Percentiles rank a stretch among this genome's conserved stretches.
phyloP scores from a whole-genome alignment of 441 rosid species.

The Gossypium laxum region DNA sequence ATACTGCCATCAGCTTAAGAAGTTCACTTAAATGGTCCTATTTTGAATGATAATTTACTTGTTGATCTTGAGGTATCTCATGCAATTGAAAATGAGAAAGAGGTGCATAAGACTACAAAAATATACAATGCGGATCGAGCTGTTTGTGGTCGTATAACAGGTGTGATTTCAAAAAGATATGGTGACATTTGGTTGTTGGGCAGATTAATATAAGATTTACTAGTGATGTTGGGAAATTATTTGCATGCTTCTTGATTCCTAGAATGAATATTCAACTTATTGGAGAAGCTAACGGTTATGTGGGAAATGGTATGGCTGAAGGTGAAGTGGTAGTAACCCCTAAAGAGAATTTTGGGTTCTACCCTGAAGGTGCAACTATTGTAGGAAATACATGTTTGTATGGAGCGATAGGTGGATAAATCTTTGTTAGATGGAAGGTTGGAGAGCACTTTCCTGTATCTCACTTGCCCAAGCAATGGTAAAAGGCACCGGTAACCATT shows the following conservation, averaged over 20 bases:
- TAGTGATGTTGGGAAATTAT: conserved; percentile 97
- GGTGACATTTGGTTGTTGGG: conserved; percentile 92
- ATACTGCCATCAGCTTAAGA: conserved; percentile 72
- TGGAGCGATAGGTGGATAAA: conserved; percentile 91
- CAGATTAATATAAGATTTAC: conserved; percentile 72
- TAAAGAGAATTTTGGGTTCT: conserved; percentile 57
- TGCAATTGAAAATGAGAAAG: conserved; percentile 77
- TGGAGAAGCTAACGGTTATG: conserved; percentile 93
- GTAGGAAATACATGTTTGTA: conserved; percentile 94
- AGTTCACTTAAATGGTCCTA: conserved; percentile 77
- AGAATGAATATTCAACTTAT: conserved; percentile 82
- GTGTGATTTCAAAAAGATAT: conserved; percentile 76
- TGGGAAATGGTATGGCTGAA: conserved; percentile 99
- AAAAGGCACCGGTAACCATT: conserved; percentile 95
- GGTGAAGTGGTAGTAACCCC: conserved; percentile 86
- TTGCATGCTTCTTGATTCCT: conserved; percentile 91
- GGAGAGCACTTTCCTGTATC: conserved; percentile 96
- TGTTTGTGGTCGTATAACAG: conserved; percentile 79
- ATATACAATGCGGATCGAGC: conserved; percentile 89
- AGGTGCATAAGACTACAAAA: conserved; percentile 52
- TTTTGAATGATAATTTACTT: conserved; percentile 67
- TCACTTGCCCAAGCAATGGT: conserved; percentile 92
- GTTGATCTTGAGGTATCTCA: conserved; percentile 71
- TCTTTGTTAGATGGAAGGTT: conserved; percentile 84
- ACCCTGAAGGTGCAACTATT: conserved; percentile 78